These are phyloP conservation scores for Stephania japonica DNA, from an alignment of 164 flowering plant species.

Conservation along the genomic window DNA sequence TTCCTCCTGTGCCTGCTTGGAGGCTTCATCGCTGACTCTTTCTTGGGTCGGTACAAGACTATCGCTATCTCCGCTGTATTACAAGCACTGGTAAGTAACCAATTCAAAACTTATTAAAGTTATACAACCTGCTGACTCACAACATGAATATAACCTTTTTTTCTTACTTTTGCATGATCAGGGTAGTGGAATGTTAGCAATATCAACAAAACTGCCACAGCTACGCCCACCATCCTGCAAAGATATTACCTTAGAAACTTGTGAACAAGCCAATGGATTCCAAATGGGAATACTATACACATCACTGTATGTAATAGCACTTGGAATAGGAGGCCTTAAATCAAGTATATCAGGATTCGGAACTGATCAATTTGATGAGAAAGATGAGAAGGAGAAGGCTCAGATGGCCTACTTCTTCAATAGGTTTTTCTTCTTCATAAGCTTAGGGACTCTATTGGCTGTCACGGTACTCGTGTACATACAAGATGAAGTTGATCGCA, in stretches of 20 bases:
- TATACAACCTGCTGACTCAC: background rate
- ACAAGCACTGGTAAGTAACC: constrained; percentile 40
- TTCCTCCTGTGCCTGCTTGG: constrained; percentile 80
- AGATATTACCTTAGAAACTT: constrained; percentile 11
- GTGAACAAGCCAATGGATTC: constrained; percentile 44
- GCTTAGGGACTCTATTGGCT: constrained; percentile 59
- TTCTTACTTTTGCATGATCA: constrained; percentile 14
- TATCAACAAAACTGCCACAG: constrained; percentile 44
- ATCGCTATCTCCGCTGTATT: constrained; percentile 57
- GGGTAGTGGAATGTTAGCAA: constrained; percentile 59
- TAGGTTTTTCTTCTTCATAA: constrained; percentile 71
- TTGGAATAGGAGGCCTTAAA: constrained; percentile 82
- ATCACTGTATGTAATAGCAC: constrained; percentile 53
- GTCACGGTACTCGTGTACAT: constrained; percentile 76
- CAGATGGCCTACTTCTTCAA: constrained; percentile 72
- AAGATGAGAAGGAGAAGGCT: constrained; percentile 54
- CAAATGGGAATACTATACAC: constrained; percentile 69
- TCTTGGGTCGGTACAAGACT: constrained; percentile 73
- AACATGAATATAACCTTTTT: too few relatives aligned
- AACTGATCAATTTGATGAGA: constrained; percentile 79
- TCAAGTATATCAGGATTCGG: constrained; percentile 88
- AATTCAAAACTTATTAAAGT: background rate
- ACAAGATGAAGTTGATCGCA: constrained; percentile 70
- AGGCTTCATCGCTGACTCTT: constrained; percentile 88
- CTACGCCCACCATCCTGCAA: constrained; percentile 62